Percentiles rank a stretch among this genome's conserved stretches.
Evolutionary conservation across 352 stramenopile species (phyloP).

Genomic region (Globisporangium viniferum): DNA sequence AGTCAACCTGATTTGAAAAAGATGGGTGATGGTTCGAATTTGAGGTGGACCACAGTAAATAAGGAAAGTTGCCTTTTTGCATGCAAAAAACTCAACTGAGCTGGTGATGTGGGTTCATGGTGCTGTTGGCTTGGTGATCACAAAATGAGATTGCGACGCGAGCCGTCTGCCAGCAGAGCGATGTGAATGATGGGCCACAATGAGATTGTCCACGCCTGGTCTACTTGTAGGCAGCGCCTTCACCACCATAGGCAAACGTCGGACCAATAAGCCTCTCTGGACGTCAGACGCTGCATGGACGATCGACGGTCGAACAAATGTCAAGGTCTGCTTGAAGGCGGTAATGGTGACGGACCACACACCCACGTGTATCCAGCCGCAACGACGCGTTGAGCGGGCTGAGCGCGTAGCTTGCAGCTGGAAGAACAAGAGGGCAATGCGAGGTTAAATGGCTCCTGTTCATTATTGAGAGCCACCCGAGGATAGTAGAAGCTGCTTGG

Average conservation of each 20-base stretch:
- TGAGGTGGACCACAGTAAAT: not conserved
- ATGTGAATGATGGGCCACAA: not conserved
- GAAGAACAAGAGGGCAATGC: too few species aligned
- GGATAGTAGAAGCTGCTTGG: too few species aligned
- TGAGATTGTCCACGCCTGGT: not conserved
- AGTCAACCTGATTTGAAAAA: not conserved
- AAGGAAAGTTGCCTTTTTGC: slow-evolving; percentile 5
- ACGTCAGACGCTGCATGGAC: not conserved
- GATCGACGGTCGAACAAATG: too few species aligned
- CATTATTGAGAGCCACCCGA: too few species aligned
- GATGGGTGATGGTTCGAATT: not conserved
- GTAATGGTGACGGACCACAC: too few species aligned
- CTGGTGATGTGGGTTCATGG: not conserved
- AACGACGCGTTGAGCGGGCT: too few species aligned
- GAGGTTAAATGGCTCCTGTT: too few species aligned
- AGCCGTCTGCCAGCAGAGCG: not conserved
- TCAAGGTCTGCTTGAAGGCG: too few species aligned
- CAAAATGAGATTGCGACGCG: not conserved
- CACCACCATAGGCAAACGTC: not conserved
- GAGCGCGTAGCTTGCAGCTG: too few species aligned
- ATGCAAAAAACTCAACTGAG: not conserved
- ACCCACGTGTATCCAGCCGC: too few species aligned
- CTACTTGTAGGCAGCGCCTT: not conserved
- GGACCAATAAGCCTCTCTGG: not conserved
- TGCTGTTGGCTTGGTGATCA: not conserved